Evolutionary conservation across 1,284 basidiomycete genomes (phyloP).

Genomic region (Malassezia japonica): DNA sequence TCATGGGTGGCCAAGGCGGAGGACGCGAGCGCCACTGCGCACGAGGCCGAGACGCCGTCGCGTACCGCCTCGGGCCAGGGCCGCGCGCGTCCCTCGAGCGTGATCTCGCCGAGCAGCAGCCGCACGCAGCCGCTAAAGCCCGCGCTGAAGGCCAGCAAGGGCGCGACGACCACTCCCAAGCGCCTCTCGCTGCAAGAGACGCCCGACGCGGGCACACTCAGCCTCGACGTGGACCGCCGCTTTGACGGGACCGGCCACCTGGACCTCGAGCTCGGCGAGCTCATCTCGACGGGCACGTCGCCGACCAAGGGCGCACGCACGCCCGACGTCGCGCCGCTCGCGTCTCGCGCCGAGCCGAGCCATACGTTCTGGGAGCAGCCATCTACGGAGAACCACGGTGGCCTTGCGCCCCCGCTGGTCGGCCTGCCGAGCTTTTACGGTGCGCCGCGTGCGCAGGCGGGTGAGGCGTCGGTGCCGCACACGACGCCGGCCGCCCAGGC

Average conservation of each 20-base stretch:
- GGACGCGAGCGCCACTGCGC: conserved; percentile 22
- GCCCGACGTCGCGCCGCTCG: background rate
- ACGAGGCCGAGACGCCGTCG: conserved; percentile 6
- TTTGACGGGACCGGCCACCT: conserved; percentile 42
- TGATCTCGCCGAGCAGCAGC: background rate
- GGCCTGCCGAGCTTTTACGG: conserved; percentile 1
- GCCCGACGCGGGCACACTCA: conserved; percentile 11
- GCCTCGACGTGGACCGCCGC: conserved; percentile 30
- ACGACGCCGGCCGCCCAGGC: background rate
- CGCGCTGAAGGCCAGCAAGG: conserved; percentile 4
- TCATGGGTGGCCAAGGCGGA: conserved; percentile 38
- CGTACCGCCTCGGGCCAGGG: background rate
- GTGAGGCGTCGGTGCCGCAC: background rate
- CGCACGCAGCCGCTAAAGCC: conserved; percentile 9
- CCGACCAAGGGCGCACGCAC: background rate
- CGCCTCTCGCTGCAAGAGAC: background rate
- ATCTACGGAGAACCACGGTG: no score
- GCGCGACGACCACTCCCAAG: background rate
- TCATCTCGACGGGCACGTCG: background rate
- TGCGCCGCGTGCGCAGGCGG: background rate
- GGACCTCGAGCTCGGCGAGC: conserved; percentile 18
- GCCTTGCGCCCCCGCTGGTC: background rate
- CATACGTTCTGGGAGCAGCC: background rate
- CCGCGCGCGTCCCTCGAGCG: background rate
- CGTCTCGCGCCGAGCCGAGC: background rate